A percentile compares a stretch with the other conserved stretches of the same genome.
Conservation (phyloP, 371 early-diverging fungal species). For the Batrachochytrium dendrobatidis region DNA sequence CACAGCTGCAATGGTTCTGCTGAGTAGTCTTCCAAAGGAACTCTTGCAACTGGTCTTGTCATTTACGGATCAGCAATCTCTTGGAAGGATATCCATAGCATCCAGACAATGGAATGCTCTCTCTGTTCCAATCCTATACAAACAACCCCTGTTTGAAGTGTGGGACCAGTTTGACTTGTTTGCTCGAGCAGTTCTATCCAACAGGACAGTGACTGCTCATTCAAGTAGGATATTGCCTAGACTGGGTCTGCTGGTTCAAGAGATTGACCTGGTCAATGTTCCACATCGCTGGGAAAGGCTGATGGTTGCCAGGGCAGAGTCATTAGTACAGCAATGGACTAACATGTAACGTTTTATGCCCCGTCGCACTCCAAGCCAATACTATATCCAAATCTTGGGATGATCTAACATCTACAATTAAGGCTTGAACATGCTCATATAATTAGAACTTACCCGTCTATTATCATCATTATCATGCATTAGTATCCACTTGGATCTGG, state of each 20-base stretch:
- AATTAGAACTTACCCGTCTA: too few relatives aligned
- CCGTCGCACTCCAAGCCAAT: too few relatives aligned
- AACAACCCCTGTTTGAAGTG: background rate
- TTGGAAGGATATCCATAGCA: background rate
- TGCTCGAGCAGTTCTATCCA: background rate
- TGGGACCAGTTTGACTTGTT: background rate
- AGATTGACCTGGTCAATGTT: background rate
- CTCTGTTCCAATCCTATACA: background rate
- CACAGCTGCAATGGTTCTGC: too few relatives aligned
- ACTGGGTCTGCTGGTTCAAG: background rate
- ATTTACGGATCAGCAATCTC: too few relatives aligned
- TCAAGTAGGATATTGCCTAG: too few relatives aligned
- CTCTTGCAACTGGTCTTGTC: too few relatives aligned
- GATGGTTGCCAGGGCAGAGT: background rate
- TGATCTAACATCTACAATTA: too few relatives aligned
- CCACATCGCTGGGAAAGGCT: conserved; percentile 1
- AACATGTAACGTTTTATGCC: background rate
- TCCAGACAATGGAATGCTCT: background rate
- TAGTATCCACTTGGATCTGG: background rate
- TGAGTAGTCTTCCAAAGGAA: too few relatives aligned
- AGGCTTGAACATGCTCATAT: too few relatives aligned
- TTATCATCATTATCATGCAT: background rate
- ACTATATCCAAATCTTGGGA: too few relatives aligned
- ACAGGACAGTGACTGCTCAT: too few relatives aligned
- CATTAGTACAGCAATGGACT: background rate